Conservation (phyloP, 441 rosid genomes). For the Populus hybrid region DNA sequence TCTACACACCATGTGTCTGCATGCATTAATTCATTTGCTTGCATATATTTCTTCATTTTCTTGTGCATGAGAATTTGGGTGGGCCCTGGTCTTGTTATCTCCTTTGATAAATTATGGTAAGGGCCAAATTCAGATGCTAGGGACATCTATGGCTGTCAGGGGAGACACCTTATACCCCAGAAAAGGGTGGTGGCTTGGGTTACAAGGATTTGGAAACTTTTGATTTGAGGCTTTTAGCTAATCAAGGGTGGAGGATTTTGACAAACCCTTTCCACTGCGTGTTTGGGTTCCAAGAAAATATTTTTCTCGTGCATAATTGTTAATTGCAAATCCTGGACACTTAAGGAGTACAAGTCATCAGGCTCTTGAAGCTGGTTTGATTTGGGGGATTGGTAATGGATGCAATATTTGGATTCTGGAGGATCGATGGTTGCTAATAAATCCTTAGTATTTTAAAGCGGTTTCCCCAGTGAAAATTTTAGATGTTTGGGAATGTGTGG, state of each 20-base stretch:
- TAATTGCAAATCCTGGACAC: background rate
- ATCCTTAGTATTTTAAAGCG: background rate
- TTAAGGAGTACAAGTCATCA: background rate
- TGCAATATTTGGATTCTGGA: background rate
- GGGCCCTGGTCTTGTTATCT: background rate
- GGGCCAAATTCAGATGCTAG: background rate
- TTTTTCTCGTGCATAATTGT: background rate
- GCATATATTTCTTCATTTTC: background rate
- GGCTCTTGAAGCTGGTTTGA: background rate
- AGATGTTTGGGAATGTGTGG: background rate
- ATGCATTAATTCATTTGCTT: background rate
- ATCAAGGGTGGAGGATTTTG: background rate
- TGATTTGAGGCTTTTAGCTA: background rate
- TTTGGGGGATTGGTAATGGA: background rate
- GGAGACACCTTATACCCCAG: background rate
- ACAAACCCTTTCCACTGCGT: background rate
- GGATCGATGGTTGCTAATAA: background rate
- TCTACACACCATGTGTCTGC: background rate
- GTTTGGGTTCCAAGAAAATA: background rate
- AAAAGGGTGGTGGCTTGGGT: background rate
- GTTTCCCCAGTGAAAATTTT: background rate
- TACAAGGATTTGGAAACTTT: background rate
- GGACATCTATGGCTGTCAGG: background rate
- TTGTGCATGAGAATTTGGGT: background rate
- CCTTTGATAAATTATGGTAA: background rate